phyloP scores from a whole-genome alignment of 257 asterid species.

The Echites panduratus region DNA sequence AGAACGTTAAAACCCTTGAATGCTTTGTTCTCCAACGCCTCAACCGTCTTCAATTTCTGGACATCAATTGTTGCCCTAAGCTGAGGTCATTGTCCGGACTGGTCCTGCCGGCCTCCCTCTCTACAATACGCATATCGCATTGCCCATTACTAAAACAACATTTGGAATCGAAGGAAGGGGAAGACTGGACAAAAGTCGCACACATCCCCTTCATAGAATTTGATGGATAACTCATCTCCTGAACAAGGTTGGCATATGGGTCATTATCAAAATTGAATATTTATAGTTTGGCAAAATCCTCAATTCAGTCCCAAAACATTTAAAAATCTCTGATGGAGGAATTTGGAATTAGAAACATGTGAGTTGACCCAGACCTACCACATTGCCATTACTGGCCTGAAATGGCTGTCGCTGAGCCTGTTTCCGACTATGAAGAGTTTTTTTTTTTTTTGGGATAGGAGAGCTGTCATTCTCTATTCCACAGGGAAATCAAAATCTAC shows the following conservation, averaged over 20 bases:
- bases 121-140: fast-evolving
- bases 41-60: slow-evolving; percentile 2
- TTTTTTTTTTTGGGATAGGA: no score
- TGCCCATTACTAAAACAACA: slow-evolving; percentile 4
- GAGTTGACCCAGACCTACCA: no score
- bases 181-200: background rate
- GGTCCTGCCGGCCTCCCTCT: slow-evolving; percentile 2
- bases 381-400: no score
- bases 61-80: fast-evolving
- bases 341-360: no score
- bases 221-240: fast-evolving
- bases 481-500: no score
- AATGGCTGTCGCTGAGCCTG: no score
- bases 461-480: no score
- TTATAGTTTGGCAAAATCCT: no score
- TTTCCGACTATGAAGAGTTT: no score
- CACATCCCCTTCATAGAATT: background rate
- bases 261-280: no score
- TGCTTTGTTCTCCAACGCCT: background rate
- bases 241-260: background rate
- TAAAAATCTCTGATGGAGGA: no score
- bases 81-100: background rate
- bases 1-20: slow-evolving; percentile 2
- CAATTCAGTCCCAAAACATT: no score
- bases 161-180: background rate